Conservation (phyloP, 2,329 filamentous ascomycete species). For the Curvularia hawaiiensis region DNA sequence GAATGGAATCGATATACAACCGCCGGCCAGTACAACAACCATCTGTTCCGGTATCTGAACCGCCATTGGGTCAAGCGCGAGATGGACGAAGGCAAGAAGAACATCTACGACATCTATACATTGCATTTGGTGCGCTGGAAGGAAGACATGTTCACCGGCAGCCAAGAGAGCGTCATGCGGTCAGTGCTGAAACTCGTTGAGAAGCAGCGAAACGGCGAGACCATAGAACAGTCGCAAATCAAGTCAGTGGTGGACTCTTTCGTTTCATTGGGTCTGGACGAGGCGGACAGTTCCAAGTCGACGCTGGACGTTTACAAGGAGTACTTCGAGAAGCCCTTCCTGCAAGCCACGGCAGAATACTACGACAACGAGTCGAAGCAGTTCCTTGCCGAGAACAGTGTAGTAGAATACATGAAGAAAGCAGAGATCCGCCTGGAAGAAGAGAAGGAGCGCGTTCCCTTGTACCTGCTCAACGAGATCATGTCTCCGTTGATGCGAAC, state of each 20-base stretch:
- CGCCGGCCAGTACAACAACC: conserved; percentile 96
- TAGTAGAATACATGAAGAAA: conserved; percentile 99
- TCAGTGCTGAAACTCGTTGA: conserved; percentile 94
- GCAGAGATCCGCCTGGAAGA: conserved; percentile 87
- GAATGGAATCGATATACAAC: conserved; percentile 97
- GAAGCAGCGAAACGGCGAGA: conserved; percentile 96
- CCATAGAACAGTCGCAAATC: conserved; percentile 95
- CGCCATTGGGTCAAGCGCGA: conserved; percentile 99
- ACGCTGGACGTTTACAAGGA: conserved; percentile 93
- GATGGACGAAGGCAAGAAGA: conserved; percentile 98
- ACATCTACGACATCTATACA: conserved; percentile 97
- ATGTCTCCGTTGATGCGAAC: conserved; percentile 80
- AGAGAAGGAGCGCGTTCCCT: conserved; percentile 89
- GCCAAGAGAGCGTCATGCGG: conserved; percentile 89
- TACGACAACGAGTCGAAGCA: conserved; percentile 92
- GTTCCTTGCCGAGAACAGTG: conserved; percentile 94
- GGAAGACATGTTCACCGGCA: conserved; percentile 82
- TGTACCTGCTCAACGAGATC: conserved; percentile 93
- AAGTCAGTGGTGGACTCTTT: conserved; percentile 97
- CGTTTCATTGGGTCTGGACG: conserved; percentile 89
- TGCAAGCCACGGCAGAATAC: conserved; percentile 81
- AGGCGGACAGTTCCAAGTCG: conserved; percentile 89
- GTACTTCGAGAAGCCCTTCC: conserved; percentile 92
- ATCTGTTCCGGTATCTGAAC: conserved; percentile 94
- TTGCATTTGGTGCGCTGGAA: conserved; percentile 96